These are phyloP conservation scores for Rhizopus delemar DNA, from an alignment of 371 early-diverging fungal genomes.

Conservation along the genomic window DNA sequence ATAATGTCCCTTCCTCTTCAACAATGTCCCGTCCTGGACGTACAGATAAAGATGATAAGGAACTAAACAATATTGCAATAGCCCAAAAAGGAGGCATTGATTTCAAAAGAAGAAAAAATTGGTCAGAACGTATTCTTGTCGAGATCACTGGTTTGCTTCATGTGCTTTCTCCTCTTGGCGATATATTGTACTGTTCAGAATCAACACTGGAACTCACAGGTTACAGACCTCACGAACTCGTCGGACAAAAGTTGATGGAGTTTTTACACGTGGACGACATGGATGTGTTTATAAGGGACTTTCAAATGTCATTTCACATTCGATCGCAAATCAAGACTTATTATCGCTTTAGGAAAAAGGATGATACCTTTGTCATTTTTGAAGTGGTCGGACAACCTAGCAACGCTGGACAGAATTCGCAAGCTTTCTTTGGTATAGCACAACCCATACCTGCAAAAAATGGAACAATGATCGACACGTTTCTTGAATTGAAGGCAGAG, in stretches of 20 bases:
- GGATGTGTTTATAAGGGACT: constrained; percentile 50
- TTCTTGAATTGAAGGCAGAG: constrained; percentile 59
- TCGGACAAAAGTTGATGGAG: constrained; percentile 54
- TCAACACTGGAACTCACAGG: constrained; percentile 57
- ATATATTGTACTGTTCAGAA: constrained; percentile 60
- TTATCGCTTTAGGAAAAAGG: constrained; percentile 56
- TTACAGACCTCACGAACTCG: constrained; percentile 57
- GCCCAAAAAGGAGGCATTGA: constrained; percentile 35
- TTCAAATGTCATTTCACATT: constrained; percentile 48
- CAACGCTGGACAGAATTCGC: constrained; percentile 33
- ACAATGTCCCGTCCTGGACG: neutral
- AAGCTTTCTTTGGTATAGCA: constrained; percentile 56
- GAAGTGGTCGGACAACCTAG: constrained; percentile 55
- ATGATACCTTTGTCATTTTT: constrained; percentile 48
- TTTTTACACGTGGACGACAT: constrained; percentile 65
- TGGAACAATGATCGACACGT: constrained; percentile 52
- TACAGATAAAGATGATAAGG: neutral
- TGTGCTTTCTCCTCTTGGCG: constrained; percentile 59
- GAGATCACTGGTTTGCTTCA: constrained; percentile 65
- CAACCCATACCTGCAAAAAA: constrained; percentile 54
- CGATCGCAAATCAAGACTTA: constrained; percentile 44
- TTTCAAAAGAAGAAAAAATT: constrained; percentile 56
- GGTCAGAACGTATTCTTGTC: constrained; percentile 56
- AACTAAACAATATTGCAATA: neutral
- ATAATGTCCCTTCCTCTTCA: neutral